Base-by-base conservation (phyloP, 2,329 filamentous ascomycete species). In the Chaetomiaceae sp. region DNA sequence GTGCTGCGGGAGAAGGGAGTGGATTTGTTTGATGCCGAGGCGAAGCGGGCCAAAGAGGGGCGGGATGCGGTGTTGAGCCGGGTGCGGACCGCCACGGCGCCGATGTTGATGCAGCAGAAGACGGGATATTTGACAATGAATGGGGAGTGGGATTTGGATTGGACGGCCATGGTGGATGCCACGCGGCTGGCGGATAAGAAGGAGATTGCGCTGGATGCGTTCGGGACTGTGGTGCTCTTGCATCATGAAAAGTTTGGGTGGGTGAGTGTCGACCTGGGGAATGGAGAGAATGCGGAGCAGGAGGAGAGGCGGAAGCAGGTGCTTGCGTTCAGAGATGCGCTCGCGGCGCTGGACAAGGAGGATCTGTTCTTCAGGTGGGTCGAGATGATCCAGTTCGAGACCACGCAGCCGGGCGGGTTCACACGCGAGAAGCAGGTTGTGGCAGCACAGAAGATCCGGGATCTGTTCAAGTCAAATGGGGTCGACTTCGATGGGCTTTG, bases 301-400 rank as follows among this genome's bases (percentile, higher is more conserved):
- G 84, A 87, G 54, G 78, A 84, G 56, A 79, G 80, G 43, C 74
- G 84, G 60, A 80, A 84, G 58, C 89, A 94, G 70, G 85, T 96
- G 8, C 81, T 94, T 57, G 78, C 80, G 2, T 95, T 96, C 67
- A 85, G 89, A 62, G 86, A 94, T 38, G 83, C 84, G 18, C 76
- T 96, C 61, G 78, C 80, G 1, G 78, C 78, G 2, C 76, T 94
- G 69, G 90, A 87, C 38, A 95, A 96, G 71, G 91, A 96, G 68
- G 84, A 87, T 58, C 69, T 96, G 48, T 96, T 96, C 73, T 96
- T 88, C 73, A 82, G 86, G 51, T 96, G 90, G 90, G 88, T 96
- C 44, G 91, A 96, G 73, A 80, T 95, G 65, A 84, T 96, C 45
- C 90, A 96, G 71, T 95, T 84, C 64, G 90, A 96, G 71, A 86